Evolutionary conservation across 1,139 yeast genomes (phyloP), one percentile per base, ranked within the genome.

Genomic region (Lodderomyces pseudojiufengensis): DNA sequence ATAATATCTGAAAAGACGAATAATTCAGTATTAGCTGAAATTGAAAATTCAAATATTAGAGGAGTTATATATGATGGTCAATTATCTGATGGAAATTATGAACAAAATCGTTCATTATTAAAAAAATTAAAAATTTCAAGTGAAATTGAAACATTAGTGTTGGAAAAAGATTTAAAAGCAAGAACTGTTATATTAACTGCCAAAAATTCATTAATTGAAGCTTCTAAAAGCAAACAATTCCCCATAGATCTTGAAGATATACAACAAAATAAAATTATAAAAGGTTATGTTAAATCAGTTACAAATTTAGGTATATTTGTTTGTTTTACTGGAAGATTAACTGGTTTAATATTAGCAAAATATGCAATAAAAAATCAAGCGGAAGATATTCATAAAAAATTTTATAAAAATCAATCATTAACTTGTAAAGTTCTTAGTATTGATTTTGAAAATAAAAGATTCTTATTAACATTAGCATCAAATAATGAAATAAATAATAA

Each of bases 271-370:
- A 63, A 60, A 33, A 51, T 51, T 33, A 57, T 84, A 36, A 70
- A 76, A 43, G 98, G 97, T 29, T 90, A 71, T 54, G 76, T 92
- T 35, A 84, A 79, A 49, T 80, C 88, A 20, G 80, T 86, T 21
- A 84, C 94, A 14, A 76, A 70, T 37, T 71, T 73, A 55, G 97
- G 97, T 46, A 70, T 87, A 21, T 90, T 92, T 56, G 84, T 92
- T 39, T 76, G 84, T 0, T 92, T 92, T 59, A 88, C 82, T 42
- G 84, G 84, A 46, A 77, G 74, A 37, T 73, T 90, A 47, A 84
- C 88, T 23, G 97, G 97, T 32, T 71, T 92, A 48, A 84, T 87
- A 3, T 73, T 85, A 46, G 87, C 92, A 40, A 80, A 82, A 53
- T 81, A 82, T 51, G 82, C 90, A 12, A 70, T 78, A 13, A 76